Evolutionary conservation across 108 stramenopile species (phyloP), one percentile per base, ranked within the genome.

Genomic region (Pseudonitzschia multiseries): DNA sequence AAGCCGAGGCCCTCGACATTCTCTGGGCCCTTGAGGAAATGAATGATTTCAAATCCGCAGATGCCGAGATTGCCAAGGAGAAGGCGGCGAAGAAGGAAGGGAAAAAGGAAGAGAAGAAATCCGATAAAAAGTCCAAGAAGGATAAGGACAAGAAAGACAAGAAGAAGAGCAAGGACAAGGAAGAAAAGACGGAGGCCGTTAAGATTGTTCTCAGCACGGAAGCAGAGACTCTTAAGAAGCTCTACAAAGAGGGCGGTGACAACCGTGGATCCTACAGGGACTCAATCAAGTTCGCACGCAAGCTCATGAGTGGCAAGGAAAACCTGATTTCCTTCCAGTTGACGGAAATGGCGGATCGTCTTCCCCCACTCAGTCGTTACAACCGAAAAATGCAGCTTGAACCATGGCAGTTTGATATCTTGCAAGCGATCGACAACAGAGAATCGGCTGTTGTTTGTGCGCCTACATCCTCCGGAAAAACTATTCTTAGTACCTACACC

Each of bases 401-500:
- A 74, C 81, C 83, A 73, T 99, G 99, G 99, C 99, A 99, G 90
- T 98, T 95, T 81, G 85, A 84, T 52, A 94, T 99, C 50, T 82
- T 99, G 17, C 69, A 82, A 46, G 90, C 94, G 41, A 97, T 99
- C 69, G 97, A 99, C 81, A 71, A 90, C 31, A 84, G 89, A 36
- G 78, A 84, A 74, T 96, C 96, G 31, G 97, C 96, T 65, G 96
- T 99, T 59, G 97, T 99, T 57, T 97, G 96, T 76, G 99, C 99
- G 18, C 99, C 99, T 2, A 99, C 99, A 27, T 97, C 97, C 0
- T 97, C 96, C 21, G 99, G 99, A 42, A 99, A 99, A 90, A 99
- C 99, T 65, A 90, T 99, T 69, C 83, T 99, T 65, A 98, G 97
- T 84, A 97, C 98, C 18, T 99, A 96, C 86, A 95, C 94, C 18